Base-by-base conservation (phyloP, 2,329 filamentous ascomycete genomes). In the Penicillium expansum region DNA sequence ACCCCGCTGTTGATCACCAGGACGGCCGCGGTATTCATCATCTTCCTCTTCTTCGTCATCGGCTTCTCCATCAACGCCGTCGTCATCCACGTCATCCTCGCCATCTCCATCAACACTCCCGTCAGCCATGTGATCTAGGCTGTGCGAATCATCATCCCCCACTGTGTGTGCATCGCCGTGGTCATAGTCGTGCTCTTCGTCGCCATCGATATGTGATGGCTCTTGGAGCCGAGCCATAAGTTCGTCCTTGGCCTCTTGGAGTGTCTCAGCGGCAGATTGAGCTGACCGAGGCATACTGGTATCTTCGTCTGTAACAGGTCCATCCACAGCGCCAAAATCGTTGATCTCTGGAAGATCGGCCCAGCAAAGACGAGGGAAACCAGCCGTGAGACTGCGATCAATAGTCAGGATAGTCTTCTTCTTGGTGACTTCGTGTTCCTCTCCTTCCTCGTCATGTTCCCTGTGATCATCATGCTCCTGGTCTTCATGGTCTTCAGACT, bases 1-100 rank as follows among this genome's bases (percentile, higher is more conserved):
- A 13, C 93, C 93, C 18, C 91, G 89, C 69, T 82, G 77, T 59
- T 82, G 78, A 61, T 82, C 79, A 11, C 79, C 76, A 20, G 79
- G 76, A 11, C 79, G 75, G n/a, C 77, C 75, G 47, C 78, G 77
- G 52, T 82, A 82, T 55, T 81, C 76, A 45, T 82, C 80, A 32
- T 82, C 77, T 13, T 79, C 76, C 57, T 81, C 79, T 48, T 83
- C 80, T 14, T 81, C 79, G 5, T 82, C 78, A 8, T 77, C 77
- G 48, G 75, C 74, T 47, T 71, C 75, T 52, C 80, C 78, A 45
- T 83, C 80, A 8, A 80, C 78, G 10, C 82, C 79, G n/a, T 77
- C 76, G 41, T 74, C 74, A 50, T 74, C 79, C 47, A 82, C 80
- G 9, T 81, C 79, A 8, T 82, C 80, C 39, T 83, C 80, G 22